Evolutionary conservation across 139 green algal species (phyloP), one percentile per base, ranked within the genome.

Genomic region (Chlamydomonas sphaeroides): DNA sequence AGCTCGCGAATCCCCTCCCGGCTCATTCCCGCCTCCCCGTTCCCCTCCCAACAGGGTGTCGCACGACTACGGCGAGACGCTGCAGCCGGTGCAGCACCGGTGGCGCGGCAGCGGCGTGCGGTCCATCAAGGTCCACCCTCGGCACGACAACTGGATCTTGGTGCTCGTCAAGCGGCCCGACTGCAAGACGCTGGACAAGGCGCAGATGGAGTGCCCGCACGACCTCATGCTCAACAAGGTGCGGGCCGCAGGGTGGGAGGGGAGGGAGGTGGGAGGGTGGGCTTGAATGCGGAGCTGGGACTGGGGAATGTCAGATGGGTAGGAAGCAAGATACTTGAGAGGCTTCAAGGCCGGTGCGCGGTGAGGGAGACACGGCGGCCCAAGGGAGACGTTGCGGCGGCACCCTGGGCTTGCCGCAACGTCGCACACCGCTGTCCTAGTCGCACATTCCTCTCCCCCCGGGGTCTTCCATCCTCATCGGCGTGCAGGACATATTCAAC

Each of bases 141-240:
- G 36, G 28, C 26, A 30, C 8, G 72, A 80, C 72, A 59, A 89
- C 73, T 92, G 89, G 89, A 30, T 92, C 45, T 59, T 92, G 49
- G 35, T 86, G 49, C 86, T 88, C 41, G 85, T 87, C 0, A 87
- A 90, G 85, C 68, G 89, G 45, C 84, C 84, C 0, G 68, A 79
- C 38, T 92, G 89, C 81, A 86, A 62, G 48, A 65, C 57, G 14
- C 23, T 88, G 26, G 86, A 90, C 61, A 67, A 78, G 8, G 82
- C 76, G 33, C 81, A 85, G 63, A 89, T 84, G 68, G 79, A 87
- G 39, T 97, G 93, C 82, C 88, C 85, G 2, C 80, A 84, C 26
- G 93, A 97, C 88, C 88, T 98, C 14, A 90, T 95, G 33, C 42
- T 96, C 3, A 88, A 91, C 26, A 68, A 95, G 80, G 92, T 88